Base-by-base conservation (phyloP, 1,139 yeast genomes). In the Sugiyamaella novakii region DNA sequence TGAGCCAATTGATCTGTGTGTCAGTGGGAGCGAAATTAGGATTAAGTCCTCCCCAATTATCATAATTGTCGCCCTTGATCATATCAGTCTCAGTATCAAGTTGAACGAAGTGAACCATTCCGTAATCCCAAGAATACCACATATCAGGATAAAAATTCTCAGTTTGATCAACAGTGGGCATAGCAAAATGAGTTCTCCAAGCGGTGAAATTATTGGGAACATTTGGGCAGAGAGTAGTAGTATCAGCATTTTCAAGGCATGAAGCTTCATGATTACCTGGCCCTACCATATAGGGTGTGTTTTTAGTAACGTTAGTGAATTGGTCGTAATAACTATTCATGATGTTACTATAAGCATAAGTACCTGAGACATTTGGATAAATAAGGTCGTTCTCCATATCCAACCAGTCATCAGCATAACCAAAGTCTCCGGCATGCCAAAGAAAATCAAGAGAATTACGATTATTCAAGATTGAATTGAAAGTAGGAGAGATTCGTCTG, bases 1-100 rank as follows among this genome's bases (percentile, higher is more conserved):
- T 46, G 71, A 72, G 40, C 73, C 72, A 41, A 59, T 62, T 37
- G 65, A 69, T 25, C 49, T 60, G 61, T 44, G 55, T 54, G 31
- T 55, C 55, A 7, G 47, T 39, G 17, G 49, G 40, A 3, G 64
- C 65, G 53, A 61, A 61, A 12, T 28, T 55, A 30, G 52, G 54
- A 1, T 56, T 50, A 15, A 55, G 60, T 3, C 54, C 49, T 12
- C 47, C 43, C 40, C 54, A 54, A 25, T 59, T 61, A 12, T 59
- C 59, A 3, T 40, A 59, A 11, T 47, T 40, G 3, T 54, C 47
- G n/a, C 59, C 62, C 8, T 40, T 46, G 27, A 55, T 59, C 19
- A 59, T 50, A 44, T 59, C 63, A 5, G 63, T 59, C 46, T 59
- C 63, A 29, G 62, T 57, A 46, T 57, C 51, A 21, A 59, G 21